Base-by-base conservation (phyloP, 441 rosid species). In the Isatis lusitanica region DNA sequence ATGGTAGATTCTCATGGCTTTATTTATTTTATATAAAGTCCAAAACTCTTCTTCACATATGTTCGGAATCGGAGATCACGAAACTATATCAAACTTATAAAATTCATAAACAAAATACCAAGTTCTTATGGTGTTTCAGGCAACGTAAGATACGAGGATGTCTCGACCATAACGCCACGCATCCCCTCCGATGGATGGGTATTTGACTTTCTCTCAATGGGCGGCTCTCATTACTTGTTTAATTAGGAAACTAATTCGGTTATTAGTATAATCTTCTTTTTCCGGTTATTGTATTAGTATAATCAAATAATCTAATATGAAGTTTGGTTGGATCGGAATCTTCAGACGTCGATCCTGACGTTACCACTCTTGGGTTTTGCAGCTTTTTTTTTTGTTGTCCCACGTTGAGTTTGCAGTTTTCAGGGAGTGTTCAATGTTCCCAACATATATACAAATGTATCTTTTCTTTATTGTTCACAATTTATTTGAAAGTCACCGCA, bases 201-300 rank as follows among this genome's bases (percentile, higher is more conserved):
- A 2, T 68, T 69, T 75, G 74, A 68, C 74, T 63, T 75, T 75
- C 51, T 75, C 30, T 1, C 60, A 69, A 62, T 35, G 60, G 75
- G 39, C 75, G 79, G 79, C 75, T 69, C 56, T 21, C 39, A 40
- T 62, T 21, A 17, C 15, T 52, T 73, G 17, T 40, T 71, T 63
- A 28, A 8, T 52, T 52, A 31, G 11, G 12, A 52, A 42, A 31
- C 10, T 72, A 38, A 46, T 74, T 51, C 47, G 12, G 51, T 68
- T 75, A 68, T 15, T 68, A 31, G 0, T 10, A 30, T 61, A 51
- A 10, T 51, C 46, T 21, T 21, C 24, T 21, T 21, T 21, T 21
- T 21, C 24, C 24, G 24, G 24, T 21, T 21, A 21, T 2, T 21
- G 2, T 74, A 68, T 11, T 68, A 31, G 0, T 10, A 30, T 61